phyloP scores from a whole-genome alignment of 345 rosid genomes.

The Ceriops tagal region DNA sequence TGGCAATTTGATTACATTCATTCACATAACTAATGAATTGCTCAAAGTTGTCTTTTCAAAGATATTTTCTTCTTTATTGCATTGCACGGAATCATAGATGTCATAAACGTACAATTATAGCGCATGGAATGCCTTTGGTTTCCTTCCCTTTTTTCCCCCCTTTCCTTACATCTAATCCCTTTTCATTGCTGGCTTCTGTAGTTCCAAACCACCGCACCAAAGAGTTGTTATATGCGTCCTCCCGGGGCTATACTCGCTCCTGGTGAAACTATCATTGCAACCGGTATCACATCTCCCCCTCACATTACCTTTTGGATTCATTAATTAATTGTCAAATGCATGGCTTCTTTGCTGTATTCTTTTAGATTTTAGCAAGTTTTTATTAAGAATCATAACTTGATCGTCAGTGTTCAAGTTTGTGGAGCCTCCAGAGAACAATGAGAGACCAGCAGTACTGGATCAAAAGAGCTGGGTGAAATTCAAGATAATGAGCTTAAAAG shows the following conservation, averaged over 20 bases:
- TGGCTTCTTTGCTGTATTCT: neutral
- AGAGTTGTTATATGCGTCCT: constrained; percentile 39
- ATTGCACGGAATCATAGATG: no score
- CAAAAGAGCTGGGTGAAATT: constrained; percentile 35
- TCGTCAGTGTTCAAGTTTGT: constrained; percentile 35
- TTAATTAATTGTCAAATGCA: neutral
- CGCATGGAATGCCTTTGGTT: no score
- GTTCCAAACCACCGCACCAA: constrained; percentile 40
- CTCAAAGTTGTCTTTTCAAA: no score
- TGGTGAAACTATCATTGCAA: constrained; percentile 34
- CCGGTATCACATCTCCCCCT: constrained; percentile 19
- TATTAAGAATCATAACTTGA: neutral
- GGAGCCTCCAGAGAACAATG: constrained; percentile 37
- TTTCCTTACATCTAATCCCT: neutral
- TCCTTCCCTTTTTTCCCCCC: neutral
- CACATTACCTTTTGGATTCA: neutral
- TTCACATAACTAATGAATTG: no score
- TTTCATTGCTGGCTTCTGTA: neutral
- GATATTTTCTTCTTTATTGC: no score
- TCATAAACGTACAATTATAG: no score
- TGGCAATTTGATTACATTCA: no score
- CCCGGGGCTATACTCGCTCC: constrained; percentile 37
- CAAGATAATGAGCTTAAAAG: constrained; percentile 37
- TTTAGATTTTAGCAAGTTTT: neutral
- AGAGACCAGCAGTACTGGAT: constrained; percentile 19